phyloP scores from a whole-genome alignment of 768 basidiomycete species.

The Mycena pura region DNA sequence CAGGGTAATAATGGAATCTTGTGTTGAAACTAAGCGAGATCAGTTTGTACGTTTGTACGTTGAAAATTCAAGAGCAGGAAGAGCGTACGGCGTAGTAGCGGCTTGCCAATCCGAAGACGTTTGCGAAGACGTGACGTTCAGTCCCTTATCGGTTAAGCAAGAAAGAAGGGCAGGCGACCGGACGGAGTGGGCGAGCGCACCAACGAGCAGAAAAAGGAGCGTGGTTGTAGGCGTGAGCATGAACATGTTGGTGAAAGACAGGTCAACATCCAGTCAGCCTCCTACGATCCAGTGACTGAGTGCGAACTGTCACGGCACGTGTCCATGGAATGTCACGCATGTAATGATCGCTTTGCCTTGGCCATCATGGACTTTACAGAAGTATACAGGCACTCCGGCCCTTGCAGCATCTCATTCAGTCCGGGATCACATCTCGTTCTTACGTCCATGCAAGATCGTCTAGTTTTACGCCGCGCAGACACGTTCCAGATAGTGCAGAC shows the following conservation, averaged over 20 bases:
- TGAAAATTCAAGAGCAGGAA: background rate
- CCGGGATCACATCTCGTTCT: conserved; percentile 88
- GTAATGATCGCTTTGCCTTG: too few species aligned
- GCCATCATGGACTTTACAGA: conserved; percentile 83
- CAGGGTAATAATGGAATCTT: conserved; percentile 13
- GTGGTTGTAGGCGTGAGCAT: background rate
- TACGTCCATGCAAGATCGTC: conserved; percentile 76
- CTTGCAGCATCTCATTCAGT: conserved; percentile 78
- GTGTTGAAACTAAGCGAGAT: conserved; percentile 15
- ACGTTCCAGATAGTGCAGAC: conserved; percentile 84
- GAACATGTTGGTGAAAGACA: background rate
- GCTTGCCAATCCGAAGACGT: background rate
- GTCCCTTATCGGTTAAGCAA: conserved; percentile 1
- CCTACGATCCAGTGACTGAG: too few species aligned
- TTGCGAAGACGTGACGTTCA: conserved; percentile 12
- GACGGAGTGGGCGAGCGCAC: conserved; percentile 6
- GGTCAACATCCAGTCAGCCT: background rate
- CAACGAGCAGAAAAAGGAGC: conserved; percentile 2
- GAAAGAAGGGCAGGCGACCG: background rate
- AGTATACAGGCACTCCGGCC: conserved; percentile 72
- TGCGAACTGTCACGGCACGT: too few species aligned
- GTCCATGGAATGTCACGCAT: too few species aligned
- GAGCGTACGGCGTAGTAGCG: conserved; percentile 4
- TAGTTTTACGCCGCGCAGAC: conserved; percentile 85
- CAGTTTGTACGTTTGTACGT: too few species aligned